These are phyloP conservation scores for Aaosphaeria pasadenensis DNA, from an alignment of 2,329 filamentous ascomycete species.

Conservation along the genomic window DNA sequence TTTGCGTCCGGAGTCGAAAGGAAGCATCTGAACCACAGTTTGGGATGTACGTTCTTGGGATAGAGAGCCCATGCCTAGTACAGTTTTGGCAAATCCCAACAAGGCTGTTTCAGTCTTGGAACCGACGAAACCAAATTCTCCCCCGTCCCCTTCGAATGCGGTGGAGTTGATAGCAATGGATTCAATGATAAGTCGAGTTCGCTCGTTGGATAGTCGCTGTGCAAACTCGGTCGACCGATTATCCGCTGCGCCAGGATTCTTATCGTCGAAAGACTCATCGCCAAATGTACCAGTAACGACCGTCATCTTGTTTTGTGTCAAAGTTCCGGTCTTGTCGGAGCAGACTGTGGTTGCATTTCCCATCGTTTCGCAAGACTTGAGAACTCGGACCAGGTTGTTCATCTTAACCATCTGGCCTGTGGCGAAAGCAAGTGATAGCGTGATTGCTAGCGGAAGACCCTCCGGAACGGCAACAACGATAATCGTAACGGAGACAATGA, in stretches of 20 bases:
- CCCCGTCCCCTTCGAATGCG: conserved; percentile 47
- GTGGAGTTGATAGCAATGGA: conserved; percentile 44
- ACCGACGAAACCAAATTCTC: conserved; percentile 52
- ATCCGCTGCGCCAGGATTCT: conserved; percentile 50
- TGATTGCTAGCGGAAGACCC: conserved; percentile 30
- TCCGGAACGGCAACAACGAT: conserved; percentile 40
- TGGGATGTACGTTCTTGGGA: conserved; percentile 48
- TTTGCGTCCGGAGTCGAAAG: conserved; percentile 54
- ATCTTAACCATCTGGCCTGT: conserved; percentile 31
- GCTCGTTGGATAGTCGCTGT: conserved; percentile 41
- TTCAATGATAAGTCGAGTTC: conserved; percentile 16
- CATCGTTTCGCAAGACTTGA: conserved; percentile 35
- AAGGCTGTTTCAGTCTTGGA: conserved; percentile 58
- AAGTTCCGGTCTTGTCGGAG: conserved; percentile 36
- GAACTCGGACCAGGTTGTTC: conserved; percentile 34
- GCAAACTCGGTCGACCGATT: conserved; percentile 40
- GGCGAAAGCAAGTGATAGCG: conserved; percentile 26
- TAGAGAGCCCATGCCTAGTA: conserved; percentile 49
- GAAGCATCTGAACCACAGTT: conserved; percentile 48
- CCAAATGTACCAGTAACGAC: conserved; percentile 37
- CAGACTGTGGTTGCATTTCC: conserved; percentile 36
- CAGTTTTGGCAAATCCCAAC: conserved; percentile 48
- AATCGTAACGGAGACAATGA: conserved; percentile 39
- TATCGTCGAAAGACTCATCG: conserved; percentile 44
- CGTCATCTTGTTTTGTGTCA: conserved; percentile 43